Conservation (phyloP, 495 filamentous ascomycete genomes). For the Lepraria neglecta region DNA sequence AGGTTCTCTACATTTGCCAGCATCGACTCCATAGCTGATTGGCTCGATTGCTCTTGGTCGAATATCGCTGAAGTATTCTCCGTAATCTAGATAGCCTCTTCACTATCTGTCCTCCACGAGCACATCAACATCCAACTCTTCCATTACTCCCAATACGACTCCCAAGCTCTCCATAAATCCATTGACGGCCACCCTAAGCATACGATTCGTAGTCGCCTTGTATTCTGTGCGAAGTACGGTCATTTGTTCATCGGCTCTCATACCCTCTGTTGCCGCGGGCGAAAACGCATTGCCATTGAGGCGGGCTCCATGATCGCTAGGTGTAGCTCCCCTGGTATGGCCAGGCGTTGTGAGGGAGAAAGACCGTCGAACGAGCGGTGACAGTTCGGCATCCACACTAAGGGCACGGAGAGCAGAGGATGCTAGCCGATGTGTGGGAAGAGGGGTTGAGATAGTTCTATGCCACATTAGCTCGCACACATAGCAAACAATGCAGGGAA, state of each 20-base stretch:
- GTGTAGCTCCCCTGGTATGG: not conserved
- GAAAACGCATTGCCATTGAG: slow-evolving; percentile 14
- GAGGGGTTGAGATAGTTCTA: slow-evolving; percentile 74
- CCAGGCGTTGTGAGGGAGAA: slow-evolving; percentile 50
- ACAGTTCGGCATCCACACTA: slow-evolving; percentile 83
- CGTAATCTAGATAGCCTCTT: not conserved
- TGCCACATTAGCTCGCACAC: not conserved
- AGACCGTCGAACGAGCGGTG: slow-evolving; percentile 66
- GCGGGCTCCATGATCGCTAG: slow-evolving; percentile 18
- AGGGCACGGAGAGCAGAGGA: slow-evolving; percentile 67
- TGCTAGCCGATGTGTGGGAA: slow-evolving; percentile 76
- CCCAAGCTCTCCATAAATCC: slow-evolving; percentile 92
- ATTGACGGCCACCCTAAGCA: slow-evolving; percentile 95
- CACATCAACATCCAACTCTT: slow-evolving; percentile 83
- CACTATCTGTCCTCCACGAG: slow-evolving; percentile 33
- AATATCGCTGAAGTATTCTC: not conserved
- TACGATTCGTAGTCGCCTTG: slow-evolving; percentile 84
- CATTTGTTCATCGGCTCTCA: slow-evolving; percentile 35
- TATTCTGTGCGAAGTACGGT: slow-evolving; percentile 70
- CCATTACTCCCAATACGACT: slow-evolving; percentile 77
- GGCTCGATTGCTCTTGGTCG: not conserved
- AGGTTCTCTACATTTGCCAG: not conserved
- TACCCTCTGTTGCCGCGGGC: slow-evolving; percentile 6
- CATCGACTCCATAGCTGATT: not conserved
- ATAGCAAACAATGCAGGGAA: slow-evolving; percentile 11